Base-by-base conservation (phyloP, 805 yeast genomes). In the Candida boidinii region DNA sequence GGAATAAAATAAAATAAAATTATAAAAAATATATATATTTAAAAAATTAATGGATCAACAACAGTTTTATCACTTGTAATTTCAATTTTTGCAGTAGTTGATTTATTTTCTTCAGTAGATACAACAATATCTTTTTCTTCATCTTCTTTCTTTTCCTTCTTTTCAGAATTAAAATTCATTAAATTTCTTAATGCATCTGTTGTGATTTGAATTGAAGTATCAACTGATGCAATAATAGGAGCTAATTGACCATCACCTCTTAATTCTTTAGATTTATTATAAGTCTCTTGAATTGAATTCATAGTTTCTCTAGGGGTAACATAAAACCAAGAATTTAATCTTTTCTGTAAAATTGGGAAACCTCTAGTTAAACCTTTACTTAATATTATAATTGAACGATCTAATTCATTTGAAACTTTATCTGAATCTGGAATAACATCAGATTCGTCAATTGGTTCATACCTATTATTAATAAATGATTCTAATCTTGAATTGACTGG, bases 401-500 rank as follows among this genome's bases (percentile, higher is more conserved):
- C 60, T 24, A 77, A 37, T 55, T 81, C 88, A 50, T 76, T 77
- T 5, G 76, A 59, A 34, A 54, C 64, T 3, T 58, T 62, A 12
- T 68, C 68, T 10, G 60, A 51, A 10, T 66, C 7, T 6, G 25
- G 12, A n/a, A 56, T 58, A 14, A 82, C 80, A 23, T 72, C 60
- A 41, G 65, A 60, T 23, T 53, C 55, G 15, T 31, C 42, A 13
- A 31, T 14, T 16, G n/a, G 20, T 13, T 35, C 17, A 15, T 39
- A 36, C 18, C 36, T 31, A 12, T 19, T 28, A 25, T 59, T 52
- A 19, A 73, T 63, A 17, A 62, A 44, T 2, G 60, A 51, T 39
- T 68, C 76, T 32, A 81, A 52, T 22, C 64, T 57, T 23, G 64
- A 56, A 56, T 81, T 85, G 28, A 79, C 28, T 19, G 92, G 88